Conservation (phyloP, 75 land plant species). For the Ceratopteris richardii region DNA sequence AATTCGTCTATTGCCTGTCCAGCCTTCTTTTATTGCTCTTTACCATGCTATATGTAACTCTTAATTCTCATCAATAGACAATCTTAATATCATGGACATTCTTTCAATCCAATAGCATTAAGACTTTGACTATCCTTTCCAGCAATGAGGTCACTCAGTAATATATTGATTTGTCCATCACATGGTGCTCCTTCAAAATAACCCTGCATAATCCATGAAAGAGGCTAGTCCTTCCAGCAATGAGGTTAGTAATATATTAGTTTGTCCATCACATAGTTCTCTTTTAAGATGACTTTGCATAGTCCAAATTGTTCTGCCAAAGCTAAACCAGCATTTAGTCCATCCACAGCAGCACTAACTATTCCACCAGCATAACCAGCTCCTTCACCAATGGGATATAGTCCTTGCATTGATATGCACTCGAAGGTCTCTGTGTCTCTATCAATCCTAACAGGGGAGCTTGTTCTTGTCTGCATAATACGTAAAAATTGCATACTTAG, state of each 20-base stretch:
- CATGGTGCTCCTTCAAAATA: conserved; percentile 7
- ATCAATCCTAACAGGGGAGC: conserved; percentile 69
- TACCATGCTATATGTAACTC: too few relatives aligned
- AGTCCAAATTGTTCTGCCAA: conserved; percentile 48
- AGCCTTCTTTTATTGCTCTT: too few relatives aligned
- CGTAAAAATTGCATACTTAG: not conserved
- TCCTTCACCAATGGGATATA: conserved; percentile 95
- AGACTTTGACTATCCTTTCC: too few relatives aligned
- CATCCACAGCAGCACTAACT: conserved; percentile 98
- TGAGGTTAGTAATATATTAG: too few relatives aligned
- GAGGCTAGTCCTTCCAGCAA: too few relatives aligned
- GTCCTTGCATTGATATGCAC: conserved; percentile 54
- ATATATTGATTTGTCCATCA: too few relatives aligned
- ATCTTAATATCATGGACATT: too few relatives aligned
- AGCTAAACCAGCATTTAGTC: conserved; percentile 81
- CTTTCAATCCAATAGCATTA: too few relatives aligned
- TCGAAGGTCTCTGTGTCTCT: conserved; percentile 59
- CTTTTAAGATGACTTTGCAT: conserved; percentile 24
- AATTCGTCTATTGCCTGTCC: too few relatives aligned
- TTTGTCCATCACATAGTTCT: too few relatives aligned
- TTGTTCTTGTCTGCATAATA: conserved; percentile 81
- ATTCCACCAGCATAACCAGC: conserved; percentile 99
- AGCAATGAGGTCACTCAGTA: too few relatives aligned
- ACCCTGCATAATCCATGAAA: conserved; percentile 33
- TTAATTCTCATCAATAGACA: too few relatives aligned